Base-by-base conservation (phyloP, 306 rosid genomes). In the Urtica urens region DNA sequence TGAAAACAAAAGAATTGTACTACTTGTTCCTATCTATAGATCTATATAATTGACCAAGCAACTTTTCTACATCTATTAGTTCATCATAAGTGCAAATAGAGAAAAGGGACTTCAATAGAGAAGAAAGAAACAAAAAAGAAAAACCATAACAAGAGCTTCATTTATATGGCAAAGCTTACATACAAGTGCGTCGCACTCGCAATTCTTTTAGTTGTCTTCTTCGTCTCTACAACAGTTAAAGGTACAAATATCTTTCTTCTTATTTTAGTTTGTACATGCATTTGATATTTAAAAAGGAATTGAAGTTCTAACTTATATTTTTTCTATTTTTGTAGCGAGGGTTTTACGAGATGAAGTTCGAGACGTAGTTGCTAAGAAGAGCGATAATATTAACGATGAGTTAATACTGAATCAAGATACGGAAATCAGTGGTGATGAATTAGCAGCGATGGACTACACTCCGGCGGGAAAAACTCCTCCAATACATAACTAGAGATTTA, bases 401-500 rank as follows among this genome's bases (percentile, higher is more conserved):
- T 63, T 67, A 15, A 65, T 57, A 18, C 50, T 68, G 24, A 76
- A 59, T 49, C 70, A 80, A 39, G 69, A 67, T 15, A 71, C 53
- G 26, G 51, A 7, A 8, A 53, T 64, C 0, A 74, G 59, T 7
- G 12, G n/a, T 12, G 44, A 34, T 38, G 64, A 59, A 10, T 67
- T 77, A 39, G 72, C 57, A 48, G 47, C 72, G 18, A 69, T 68
- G 71, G 90, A 80, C 66, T 80, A 77, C 56, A 55, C 79, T 55
- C 77, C 90, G 11, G 79, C 75, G 0, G 72, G 63, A 37, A 74
- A 66, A 51, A 74, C 57, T 45, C 81, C 81, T 39, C 90, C 90
- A 0, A 80, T 80, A 43, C 84, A 80, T 57, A 80, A 76, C 64
- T 80, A 59, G 55, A 33, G 27, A 17, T 26, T 16, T 13, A 15